Percentiles rank a stretch among this genome's conserved stretches.
phyloP scores from a whole-genome alignment of 2,329 filamentous ascomycete species.

The Neoascochyta sp. region DNA sequence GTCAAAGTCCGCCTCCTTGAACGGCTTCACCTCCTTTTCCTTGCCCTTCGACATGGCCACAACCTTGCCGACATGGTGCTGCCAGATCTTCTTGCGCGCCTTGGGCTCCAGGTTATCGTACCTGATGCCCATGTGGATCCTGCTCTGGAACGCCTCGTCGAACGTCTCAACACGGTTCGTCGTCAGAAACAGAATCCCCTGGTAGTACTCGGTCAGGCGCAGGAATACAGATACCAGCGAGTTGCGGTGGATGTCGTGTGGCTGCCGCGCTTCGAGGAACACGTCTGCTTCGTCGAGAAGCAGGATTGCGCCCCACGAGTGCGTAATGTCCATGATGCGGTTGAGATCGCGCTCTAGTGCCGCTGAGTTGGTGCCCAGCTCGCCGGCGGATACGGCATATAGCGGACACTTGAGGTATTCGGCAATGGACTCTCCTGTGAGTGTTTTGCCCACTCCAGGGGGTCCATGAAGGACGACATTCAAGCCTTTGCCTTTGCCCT shows the following conservation, averaged over 20 bases:
- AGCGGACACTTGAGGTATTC: constrained; percentile 77
- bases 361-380: constrained; percentile 70
- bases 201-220: constrained; percentile 83
- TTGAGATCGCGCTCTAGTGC: constrained; percentile 73
- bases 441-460: constrained; percentile 82
- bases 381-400: constrained; percentile 78
- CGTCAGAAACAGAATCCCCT: constrained; percentile 84
- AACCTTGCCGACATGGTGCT: constrained; percentile 75
- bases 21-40: constrained; percentile 41
- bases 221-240: constrained; percentile 84
- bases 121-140: constrained; percentile 79
- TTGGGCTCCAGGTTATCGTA: constrained; percentile 71
- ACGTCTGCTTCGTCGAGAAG: constrained; percentile 70
- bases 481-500: constrained; percentile 80
- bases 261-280: constrained; percentile 70
- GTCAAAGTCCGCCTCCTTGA: constrained; percentile 65
- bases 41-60: constrained; percentile 49
- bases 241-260: constrained; percentile 81
- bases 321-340: constrained; percentile 80
- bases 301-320: constrained; percentile 80
- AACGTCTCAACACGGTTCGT: constrained; percentile 87
- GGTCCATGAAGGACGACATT: constrained; percentile 73
- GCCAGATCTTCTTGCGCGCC: constrained; percentile 77
- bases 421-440: constrained; percentile 82
- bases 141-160: constrained; percentile 83